Evolutionary conservation across 2,329 filamentous ascomycete genomes (phyloP).

Genomic region (Thelonectria rubi): DNA sequence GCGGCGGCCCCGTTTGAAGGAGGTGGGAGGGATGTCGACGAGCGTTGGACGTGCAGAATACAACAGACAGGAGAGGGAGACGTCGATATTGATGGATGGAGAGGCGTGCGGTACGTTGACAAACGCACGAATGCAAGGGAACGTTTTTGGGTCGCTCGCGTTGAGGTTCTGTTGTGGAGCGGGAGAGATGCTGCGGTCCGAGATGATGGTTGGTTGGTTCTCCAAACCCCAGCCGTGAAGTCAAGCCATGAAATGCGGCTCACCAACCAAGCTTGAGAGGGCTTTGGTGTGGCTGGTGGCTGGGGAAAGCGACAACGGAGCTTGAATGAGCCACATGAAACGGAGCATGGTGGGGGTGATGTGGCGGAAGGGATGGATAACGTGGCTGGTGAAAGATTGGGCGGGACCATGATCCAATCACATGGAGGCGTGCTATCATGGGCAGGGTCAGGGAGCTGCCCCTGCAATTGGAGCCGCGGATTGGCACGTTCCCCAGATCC

Average conservation of each 20-base stretch:
- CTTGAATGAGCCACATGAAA: background rate
- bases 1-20: constrained; percentile 1
- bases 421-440: background rate
- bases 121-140: constrained; percentile 28
- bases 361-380: background rate
- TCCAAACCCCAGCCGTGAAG: background rate
- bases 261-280: constrained; percentile 19
- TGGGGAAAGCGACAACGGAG: constrained; percentile 6
- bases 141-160: constrained; percentile 21
- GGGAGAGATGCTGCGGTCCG: constrained; percentile 15
- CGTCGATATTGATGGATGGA: background rate
- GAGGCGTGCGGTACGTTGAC: constrained; percentile 14
- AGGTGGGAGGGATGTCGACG: background rate
- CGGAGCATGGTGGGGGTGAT: background rate
- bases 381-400: constrained; percentile 5
- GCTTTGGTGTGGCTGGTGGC: constrained; percentile 35
- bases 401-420: background rate
- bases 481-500: background rate
- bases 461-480: constrained; percentile 16
- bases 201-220: constrained; percentile 22
- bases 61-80: background rate
- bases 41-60: background rate
- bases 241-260: constrained; percentile 36
- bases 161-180: constrained; percentile 22
- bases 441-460: background rate